Percentiles rank a stretch among this genome's conserved stretches.
Conservation (phyloP, 768 basidiomycete genomes). For the Calocybe gangraenosa region DNA sequence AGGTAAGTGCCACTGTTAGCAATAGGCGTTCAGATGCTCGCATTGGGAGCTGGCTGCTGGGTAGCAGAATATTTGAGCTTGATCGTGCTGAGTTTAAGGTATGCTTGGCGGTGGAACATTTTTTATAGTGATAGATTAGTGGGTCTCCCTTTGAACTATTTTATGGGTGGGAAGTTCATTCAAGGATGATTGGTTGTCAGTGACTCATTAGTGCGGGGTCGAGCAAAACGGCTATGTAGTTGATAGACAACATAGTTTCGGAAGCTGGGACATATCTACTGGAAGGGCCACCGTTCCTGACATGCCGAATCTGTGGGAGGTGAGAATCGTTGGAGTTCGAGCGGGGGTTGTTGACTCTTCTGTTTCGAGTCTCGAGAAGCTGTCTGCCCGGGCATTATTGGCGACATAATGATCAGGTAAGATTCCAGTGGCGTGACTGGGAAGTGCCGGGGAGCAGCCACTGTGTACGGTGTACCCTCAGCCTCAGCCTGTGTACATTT, state of each 20-base stretch:
- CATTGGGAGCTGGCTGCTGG: conserved; percentile 2
- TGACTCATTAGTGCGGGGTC: conserved; percentile 1
- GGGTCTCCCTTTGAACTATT: conserved; percentile 8
- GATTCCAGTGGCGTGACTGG: too few relatives aligned
- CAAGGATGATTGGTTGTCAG: background rate
- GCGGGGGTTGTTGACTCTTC: too few relatives aligned
- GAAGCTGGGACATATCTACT: conserved; percentile 19
- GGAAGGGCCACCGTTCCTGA: conserved; percentile 11
- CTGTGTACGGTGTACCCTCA: too few relatives aligned
- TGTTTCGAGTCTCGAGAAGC: too few relatives aligned
- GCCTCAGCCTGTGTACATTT: too few relatives aligned
- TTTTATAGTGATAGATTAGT: background rate
- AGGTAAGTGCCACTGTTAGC: background rate
- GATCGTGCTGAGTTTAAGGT: background rate
- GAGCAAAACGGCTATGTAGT: background rate
- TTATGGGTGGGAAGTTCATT: too few relatives aligned
- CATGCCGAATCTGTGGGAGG: conserved; percentile 11
- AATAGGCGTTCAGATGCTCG: background rate
- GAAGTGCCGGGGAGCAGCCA: too few relatives aligned
- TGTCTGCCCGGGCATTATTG: too few relatives aligned
- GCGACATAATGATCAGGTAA: too few relatives aligned
- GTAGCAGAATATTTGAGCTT: too few relatives aligned
- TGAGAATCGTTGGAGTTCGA: conserved; percentile 6
- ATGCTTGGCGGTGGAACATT: conserved; percentile 2
- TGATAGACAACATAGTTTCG: conserved; percentile 14